Evolutionary conservation across 331 rosid species (phyloP).

Genomic region (Spiraea crenata): DNA sequence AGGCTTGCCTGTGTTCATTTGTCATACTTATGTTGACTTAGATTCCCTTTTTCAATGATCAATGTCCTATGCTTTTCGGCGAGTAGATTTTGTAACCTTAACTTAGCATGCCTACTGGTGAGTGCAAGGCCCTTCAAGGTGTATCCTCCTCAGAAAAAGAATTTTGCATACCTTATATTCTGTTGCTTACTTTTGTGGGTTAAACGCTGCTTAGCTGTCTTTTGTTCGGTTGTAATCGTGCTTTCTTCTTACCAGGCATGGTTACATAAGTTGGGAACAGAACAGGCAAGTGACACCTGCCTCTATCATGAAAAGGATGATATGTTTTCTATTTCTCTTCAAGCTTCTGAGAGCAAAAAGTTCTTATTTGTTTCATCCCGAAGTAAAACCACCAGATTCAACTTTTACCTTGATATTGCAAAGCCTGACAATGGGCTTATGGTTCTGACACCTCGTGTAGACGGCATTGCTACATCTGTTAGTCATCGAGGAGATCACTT

Average conservation of each 20-base stretch:
- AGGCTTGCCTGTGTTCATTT: background rate
- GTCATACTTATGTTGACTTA: background rate
- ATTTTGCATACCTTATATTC: background rate
- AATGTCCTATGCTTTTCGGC: background rate
- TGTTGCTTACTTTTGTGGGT: background rate
- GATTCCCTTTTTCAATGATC: background rate
- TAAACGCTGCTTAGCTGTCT: background rate
- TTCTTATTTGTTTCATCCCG: slow-evolving; percentile 81
- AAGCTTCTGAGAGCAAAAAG: slow-evolving; percentile 78
- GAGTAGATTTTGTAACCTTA: background rate
- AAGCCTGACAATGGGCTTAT: slow-evolving; percentile 69
- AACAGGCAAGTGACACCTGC: slow-evolving; percentile 67
- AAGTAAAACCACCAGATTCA: slow-evolving; percentile 84
- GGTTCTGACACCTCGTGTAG: slow-evolving; percentile 71
- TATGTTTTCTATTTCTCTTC: slow-evolving; percentile 68
- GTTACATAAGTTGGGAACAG: slow-evolving; percentile 74
- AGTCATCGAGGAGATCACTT: slow-evolving; percentile 90
- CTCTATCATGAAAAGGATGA: slow-evolving; percentile 82
- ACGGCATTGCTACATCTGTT: slow-evolving; percentile 70
- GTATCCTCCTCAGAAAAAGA: background rate
- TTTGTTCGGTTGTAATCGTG: background rate
- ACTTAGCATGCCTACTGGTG: background rate
- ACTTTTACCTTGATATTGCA: slow-evolving; percentile 79
- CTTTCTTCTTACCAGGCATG: slow-evolving; percentile 51
- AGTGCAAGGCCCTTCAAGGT: background rate